Base-by-base conservation (phyloP, 352 stramenopile genomes). In the Globisporangium camurandrum region DNA sequence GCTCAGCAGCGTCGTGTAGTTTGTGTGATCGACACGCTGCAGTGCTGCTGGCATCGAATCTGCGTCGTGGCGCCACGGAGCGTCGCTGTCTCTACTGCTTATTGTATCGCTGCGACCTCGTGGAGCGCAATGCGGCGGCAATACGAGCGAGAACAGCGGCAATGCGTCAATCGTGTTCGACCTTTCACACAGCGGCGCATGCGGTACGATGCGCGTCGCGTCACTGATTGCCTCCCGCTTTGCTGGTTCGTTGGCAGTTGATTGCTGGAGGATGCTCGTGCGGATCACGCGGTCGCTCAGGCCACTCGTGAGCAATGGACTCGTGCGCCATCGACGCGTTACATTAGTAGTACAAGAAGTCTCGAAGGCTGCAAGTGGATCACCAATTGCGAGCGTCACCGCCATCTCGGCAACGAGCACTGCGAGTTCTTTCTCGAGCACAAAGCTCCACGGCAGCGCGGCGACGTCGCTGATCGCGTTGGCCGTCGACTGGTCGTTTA, bases 371-470 rank as follows among this genome's bases (percentile, higher is more conserved):
- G n/a, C n/a, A 12, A 58, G 56, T 0, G 62, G 60, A 20, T 87
- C 62, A 0, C 72, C 78, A 17, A 69, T 57, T 3, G 67, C 56
- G 9, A 88, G 50, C 10, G 78, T 89, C 19, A 84, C 42, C 0
- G 60, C 61, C 64, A 91, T 78, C 38, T 84, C 67, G 7, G 69
- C 57, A 22, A 62, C 46, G 1, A 91, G 53, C 12, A 75, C 57
- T 10, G 65, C 79, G 9, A 91, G 14, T 14, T 84, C 69, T 51
- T 88, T 89, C 47, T 91, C 69, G 0, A 91, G 52, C 41, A 72
- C 54, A 24, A 69, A 71, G 33, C 64, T 65, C 78, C 78, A 89
- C 0, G 71, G 75, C 0, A 88, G 46, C 1, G 45, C 43, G 27
- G 75, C 58, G 2, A 66, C 61, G 30, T 70, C 58, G 1, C 57